Base-by-base conservation (phyloP, 768 basidiomycete species). In the Phlebiopsis flavidoalba region DNA sequence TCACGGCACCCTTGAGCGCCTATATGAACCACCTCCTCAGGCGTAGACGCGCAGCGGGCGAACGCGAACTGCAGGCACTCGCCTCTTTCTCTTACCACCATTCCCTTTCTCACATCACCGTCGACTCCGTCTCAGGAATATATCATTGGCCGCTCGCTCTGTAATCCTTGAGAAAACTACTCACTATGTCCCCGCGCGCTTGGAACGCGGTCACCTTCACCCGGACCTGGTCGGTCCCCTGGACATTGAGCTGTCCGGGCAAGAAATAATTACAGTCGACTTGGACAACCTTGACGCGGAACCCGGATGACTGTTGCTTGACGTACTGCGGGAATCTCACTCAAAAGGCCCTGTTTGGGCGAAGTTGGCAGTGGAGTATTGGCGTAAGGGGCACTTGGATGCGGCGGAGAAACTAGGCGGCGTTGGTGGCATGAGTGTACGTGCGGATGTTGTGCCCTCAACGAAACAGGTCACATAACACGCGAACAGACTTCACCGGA, bases 231-330 rank as follows among this genome's bases (percentile, higher is more conserved):
- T 37, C 68, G 70, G 35, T 66, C 70, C n/a, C 19, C 65, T 71
- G 26, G 70, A 71, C 72, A 90, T 93, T 65, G 90, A 91, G 67
- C 79, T 92, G 5, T 87, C 87, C 40, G 84, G 87, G 7, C 88
- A 90, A 73, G 94, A 95, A 74, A 83, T 91, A 69, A 89, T 95
- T 61, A 89, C 91, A 21, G 87, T 98, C 61, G 91, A 96, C 77
- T 82, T 98, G 43, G 90, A 92, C 76, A 78, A 88, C 66, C 86
- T 98, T 54, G 89, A 92, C 72, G 85, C 86, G 4, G 86, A 84
- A 67, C 85, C 88, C 7, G 85, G 88, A 62, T 88, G 91, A 62
- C 84, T 93, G 1, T 6, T 31, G 26, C 75, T 89, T 53, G 86
- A 89, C 65, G 72, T 95, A 3, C 71, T 95, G 52, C 82, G 80